Base-by-base conservation (phyloP, 169 alveolate genomes). In the Plasmodium gallinaceum region DNA sequence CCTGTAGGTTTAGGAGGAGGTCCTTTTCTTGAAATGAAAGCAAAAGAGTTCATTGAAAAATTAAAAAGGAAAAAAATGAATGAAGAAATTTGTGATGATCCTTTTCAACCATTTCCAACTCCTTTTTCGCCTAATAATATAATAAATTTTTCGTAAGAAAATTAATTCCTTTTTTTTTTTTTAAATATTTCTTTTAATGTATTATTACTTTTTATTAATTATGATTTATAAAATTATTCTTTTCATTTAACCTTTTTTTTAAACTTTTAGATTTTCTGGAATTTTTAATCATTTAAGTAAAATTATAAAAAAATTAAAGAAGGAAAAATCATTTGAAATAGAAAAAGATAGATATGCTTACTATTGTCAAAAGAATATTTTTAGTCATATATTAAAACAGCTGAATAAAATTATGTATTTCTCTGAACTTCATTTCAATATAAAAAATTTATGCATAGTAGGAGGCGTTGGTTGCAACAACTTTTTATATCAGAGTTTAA, bases 1-100 rank as follows among this genome's bases (percentile, higher is more conserved):
- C 90, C 90, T 46, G 90, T 80, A 8, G 90, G 90, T 58, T 80
- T 80, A 57, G 90, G 90, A 20, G 90, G 90, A 62, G 90, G 90
- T 14, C 90, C 90, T 26, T 80, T 80, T 72, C 90, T 80, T 68
- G 90, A 80, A 68, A 66, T 24, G 48, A 58, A 80, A 48, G 22
- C 90, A 54, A 51, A 54, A 80, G 71, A 80, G 58, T 80, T 52
- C 58, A 39, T 80, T 51, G 18, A 8, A 80, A 51, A 61, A 54
- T 52, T 80, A 62, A 68, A 80, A 14, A 14, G 46, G 2, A 32
- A 62, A 51, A n/a, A 10, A 45, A 9, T 43, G 12, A 68, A 48
- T 80, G 83, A 71, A 60, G 72, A 68, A 0, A 39, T 26, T 18
- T 58, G 26, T 16, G 45, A 12, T 32, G 90, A 80, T 37, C 90